Conservation (phyloP, 2,329 filamentous ascomycete species). For the Colletotrichum filicis region DNA sequence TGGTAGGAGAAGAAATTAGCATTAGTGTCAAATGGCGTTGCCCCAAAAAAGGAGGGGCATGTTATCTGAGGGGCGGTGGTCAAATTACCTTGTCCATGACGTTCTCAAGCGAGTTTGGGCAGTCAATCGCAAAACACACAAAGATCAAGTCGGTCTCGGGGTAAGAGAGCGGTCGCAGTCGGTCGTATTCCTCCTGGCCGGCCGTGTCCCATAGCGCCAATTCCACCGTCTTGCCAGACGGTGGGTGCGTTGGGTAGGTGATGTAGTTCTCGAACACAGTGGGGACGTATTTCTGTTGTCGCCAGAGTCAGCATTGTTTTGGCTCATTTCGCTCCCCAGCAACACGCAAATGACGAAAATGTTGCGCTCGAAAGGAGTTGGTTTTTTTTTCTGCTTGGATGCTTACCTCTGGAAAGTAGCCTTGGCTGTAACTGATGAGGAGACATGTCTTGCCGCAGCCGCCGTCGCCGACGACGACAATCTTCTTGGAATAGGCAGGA, state of each 20-base stretch:
- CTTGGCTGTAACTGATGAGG: conserved; percentile 98
- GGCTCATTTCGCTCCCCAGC: not conserved
- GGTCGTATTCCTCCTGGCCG: conserved; percentile 98
- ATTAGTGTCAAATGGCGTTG: conserved; percentile 40
- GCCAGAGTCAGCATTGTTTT: conserved; percentile 25
- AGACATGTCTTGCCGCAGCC: conserved; percentile 99
- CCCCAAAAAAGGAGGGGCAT: conserved; percentile 15
- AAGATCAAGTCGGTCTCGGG: conserved; percentile 98
- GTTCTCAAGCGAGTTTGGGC: conserved; percentile 97
- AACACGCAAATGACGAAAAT: not conserved
- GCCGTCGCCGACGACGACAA: conserved; percentile 97
- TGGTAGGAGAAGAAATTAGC: conserved; percentile 50
- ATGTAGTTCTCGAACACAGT: conserved; percentile 99
- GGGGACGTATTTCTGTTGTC: conserved; percentile 93
- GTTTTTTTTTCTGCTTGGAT: not conserved
- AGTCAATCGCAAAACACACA: conserved; percentile 99
- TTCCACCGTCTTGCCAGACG: conserved; percentile 93
- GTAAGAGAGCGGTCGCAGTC: conserved; percentile 93
- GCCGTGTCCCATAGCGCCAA: conserved; percentile 98
- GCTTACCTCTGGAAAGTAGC: conserved; percentile 96
- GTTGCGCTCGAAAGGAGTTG: not conserved
- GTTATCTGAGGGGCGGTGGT: conserved; percentile 18
- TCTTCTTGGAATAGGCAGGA: conserved; percentile 97
- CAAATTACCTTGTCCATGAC: conserved; percentile 93
- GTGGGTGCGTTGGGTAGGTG: conserved; percentile 90